phyloP scores from a whole-genome alignment of 176 grass and related monocot genomes.

The Cenchrus purpureus region DNA sequence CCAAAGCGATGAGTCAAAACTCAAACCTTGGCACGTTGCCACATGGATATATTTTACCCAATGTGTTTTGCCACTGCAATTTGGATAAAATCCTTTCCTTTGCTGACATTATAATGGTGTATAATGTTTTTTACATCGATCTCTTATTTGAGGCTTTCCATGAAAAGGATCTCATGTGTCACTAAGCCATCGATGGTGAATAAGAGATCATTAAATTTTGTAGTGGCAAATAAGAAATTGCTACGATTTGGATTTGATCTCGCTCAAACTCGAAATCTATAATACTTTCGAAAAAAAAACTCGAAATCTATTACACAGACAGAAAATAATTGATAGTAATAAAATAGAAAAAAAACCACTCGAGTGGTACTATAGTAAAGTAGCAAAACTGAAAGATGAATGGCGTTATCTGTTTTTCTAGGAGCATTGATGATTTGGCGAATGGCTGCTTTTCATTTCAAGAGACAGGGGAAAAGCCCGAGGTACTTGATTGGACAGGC shows the following conservation, averaged over 20 bases:
- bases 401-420: background rate
- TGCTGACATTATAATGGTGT: too few relatives aligned
- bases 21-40: background rate
- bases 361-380: background rate
- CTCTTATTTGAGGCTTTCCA: too few relatives aligned
- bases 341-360: background rate
- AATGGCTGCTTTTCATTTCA: background rate
- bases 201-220: background rate
- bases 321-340: background rate
- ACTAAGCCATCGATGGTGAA: background rate
- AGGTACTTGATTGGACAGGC: conserved; percentile 3
- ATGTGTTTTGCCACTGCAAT: background rate
- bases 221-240: background rate
- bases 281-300: background rate
- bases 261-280: background rate
- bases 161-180: background rate
- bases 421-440: background rate
- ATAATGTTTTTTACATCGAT: too few relatives aligned
- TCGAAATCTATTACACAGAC: background rate
- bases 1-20: background rate
- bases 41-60: background rate
- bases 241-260: background rate
- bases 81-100: background rate
- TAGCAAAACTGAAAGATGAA: background rate
- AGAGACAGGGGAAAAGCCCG: background rate